Evolutionary conservation across 495 filamentous ascomycete species (phyloP).

Genomic region (Neurospora sp.): DNA sequence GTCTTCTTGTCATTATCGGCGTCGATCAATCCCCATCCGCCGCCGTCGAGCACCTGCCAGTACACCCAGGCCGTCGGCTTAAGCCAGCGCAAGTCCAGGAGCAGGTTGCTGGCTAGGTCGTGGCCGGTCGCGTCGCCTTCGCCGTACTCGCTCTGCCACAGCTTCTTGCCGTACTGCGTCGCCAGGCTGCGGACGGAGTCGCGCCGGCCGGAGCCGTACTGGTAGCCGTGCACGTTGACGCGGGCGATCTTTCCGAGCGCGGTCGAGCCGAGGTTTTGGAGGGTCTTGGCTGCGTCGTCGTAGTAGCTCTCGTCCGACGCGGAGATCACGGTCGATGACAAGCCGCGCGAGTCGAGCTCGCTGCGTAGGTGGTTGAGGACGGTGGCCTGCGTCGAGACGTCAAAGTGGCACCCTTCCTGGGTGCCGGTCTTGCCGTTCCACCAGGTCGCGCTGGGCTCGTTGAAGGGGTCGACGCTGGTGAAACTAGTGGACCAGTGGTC

Average conservation of each 20-base stretch:
- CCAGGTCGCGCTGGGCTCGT: conserved; percentile 27
- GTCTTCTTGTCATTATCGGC: conserved; percentile 22
- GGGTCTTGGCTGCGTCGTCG: conserved; percentile 22
- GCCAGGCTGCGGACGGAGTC: conserved; percentile 16
- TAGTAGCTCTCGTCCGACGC: conserved; percentile 25
- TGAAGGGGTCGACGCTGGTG: conserved; percentile 27
- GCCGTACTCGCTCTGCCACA: conserved; percentile 34
- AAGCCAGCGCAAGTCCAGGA: conserved; percentile 29
- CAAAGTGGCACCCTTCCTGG: conserved; percentile 29
- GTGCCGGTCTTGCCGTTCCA: conserved; percentile 28
- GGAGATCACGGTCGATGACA: conserved; percentile 17
- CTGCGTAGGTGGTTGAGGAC: conserved; percentile 15
- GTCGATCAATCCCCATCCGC: conserved; percentile 27
- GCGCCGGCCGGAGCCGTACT: conserved; percentile 20
- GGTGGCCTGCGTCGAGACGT: conserved; percentile 15
- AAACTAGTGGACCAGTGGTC: conserved; percentile 26
- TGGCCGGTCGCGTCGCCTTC: conserved; percentile 25
- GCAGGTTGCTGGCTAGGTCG: conserved; percentile 21
- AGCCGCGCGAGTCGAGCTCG: conserved; percentile 20
- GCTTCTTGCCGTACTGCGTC: conserved; percentile 14
- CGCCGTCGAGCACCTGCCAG: conserved; percentile 29
- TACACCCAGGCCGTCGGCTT: conserved; percentile 31
- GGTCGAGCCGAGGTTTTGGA: conserved; percentile 14
- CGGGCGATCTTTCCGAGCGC: conserved; percentile 16
- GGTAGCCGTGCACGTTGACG: conserved; percentile 32